Evolutionary conservation across 306 rosid genomes (phyloP), one percentile per base, ranked within the genome.

Genomic region (Cucumis hystrix): DNA sequence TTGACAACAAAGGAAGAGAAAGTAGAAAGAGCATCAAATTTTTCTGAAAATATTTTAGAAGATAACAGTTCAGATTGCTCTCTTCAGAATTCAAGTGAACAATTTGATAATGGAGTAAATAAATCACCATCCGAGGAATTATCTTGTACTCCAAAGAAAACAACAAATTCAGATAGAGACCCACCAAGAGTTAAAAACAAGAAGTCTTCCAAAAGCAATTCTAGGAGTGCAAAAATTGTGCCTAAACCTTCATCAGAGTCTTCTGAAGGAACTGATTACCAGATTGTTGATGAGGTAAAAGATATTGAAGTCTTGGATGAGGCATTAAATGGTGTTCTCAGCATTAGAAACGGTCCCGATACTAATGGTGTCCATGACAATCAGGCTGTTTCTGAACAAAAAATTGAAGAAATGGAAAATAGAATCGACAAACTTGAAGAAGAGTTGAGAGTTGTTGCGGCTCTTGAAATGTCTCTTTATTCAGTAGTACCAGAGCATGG

Each of bases 391-490:
- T 54, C 73, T 82, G 85, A 85, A 81, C 82, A 40, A 74, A 93
- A 85, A 83, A 54, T 87, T 76, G 89, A 84, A 77, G 93, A 88
- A 89, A 92, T 95, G 99, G 91, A 91, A 85, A 76, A 37, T 25
- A 81, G 84, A 83, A 87, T 96, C 77, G 96, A 89, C 79, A 92
- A 87, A 83, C 97, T 96, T 14, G 96, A 96, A 85, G 99, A 88
- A 79, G 99, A 96, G 82, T 86, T 96, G 66, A 91, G 99, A 83
- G 98, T 92, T 88, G 97, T 96, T 87, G 99, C 99, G n/a, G 88
- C 96, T 79, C 93, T 96, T 81, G 99, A 96, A 84, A 88, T 96
- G 71, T 89, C 99, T 64, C 88, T 96, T 28, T 96, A 96, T 84
- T 88, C 99, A 76, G 84, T 96, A 4, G 91, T 87, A 68, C 97